phyloP scores from a whole-genome alignment of 2,329 filamentous ascomycete genomes.

The Calonectria crousiana region DNA sequence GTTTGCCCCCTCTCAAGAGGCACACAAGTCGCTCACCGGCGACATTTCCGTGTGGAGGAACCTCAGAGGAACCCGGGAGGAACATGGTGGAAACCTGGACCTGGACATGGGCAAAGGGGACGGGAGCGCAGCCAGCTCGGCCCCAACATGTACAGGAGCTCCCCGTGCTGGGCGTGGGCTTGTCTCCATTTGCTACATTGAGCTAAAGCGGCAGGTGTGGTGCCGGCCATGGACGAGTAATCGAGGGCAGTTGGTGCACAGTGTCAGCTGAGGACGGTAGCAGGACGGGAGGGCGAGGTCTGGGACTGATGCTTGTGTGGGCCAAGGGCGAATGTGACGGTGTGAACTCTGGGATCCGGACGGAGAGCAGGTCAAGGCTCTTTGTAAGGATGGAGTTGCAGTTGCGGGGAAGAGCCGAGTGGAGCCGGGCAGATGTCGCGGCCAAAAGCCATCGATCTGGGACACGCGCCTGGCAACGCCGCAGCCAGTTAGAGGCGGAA shows the following conservation, averaged over 20 bases:
- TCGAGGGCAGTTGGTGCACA: slow-evolving; percentile 29
- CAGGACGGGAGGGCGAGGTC: slow-evolving; percentile 5
- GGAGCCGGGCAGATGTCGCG: slow-evolving; percentile 35
- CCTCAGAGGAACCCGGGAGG: slow-evolving; percentile 27
- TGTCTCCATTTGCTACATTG: slow-evolving; percentile 32
- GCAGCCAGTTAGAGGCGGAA: slow-evolving; percentile 34
- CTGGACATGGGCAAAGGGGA: slow-evolving; percentile 24
- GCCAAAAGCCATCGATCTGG: slow-evolving; percentile 40
- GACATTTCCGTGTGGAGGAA: slow-evolving; percentile 39
- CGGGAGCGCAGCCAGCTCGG: not conserved
- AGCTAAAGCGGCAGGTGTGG: slow-evolving; percentile 36
- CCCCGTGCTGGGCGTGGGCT: slow-evolving; percentile 17
- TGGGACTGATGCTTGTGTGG: slow-evolving; percentile 36
- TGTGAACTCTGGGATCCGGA: slow-evolving; percentile 47
- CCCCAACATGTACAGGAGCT: slow-evolving; percentile 24
- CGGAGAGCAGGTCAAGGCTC: slow-evolving; percentile 30
- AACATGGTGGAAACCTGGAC: slow-evolving; percentile 19
- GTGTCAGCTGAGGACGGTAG: slow-evolving; percentile 12
- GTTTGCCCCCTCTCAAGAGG: slow-evolving; percentile 21
- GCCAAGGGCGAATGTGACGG: slow-evolving; percentile 36
- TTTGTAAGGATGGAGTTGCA: slow-evolving; percentile 22
- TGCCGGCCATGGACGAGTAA: slow-evolving; percentile 35
- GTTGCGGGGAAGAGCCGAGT: slow-evolving; percentile 43
- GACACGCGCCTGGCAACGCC: slow-evolving; percentile 22
- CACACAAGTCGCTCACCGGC: slow-evolving; percentile 40